A percentile compares a stretch with the other conserved stretches of the same genome.
Evolutionary conservation across 2,329 filamentous ascomycete species (phyloP).

Genomic region (Fusarium multiceps): DNA sequence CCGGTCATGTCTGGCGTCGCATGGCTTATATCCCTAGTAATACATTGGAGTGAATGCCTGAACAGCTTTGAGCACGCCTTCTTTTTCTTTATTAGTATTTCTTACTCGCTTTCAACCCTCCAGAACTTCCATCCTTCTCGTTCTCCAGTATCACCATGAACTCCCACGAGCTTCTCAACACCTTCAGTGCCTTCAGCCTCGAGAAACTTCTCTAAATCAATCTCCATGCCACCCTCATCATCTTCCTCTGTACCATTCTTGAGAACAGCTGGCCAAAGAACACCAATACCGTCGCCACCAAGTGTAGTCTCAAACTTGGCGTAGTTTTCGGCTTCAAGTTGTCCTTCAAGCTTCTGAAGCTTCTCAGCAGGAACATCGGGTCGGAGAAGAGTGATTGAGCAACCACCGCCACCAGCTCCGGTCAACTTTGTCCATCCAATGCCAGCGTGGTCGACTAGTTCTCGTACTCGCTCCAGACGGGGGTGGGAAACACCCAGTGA

Average conservation of each 20-base stretch:
- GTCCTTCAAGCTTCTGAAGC: conserved; percentile 71
- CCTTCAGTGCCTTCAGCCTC: conserved; percentile 85
- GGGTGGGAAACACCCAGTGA: conserved; percentile 95
- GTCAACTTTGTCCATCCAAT: conserved; percentile 98
- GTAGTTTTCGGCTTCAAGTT: conserved; percentile 78
- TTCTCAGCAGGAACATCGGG: conserved; percentile 69
- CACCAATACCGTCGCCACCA: conserved; percentile 92
- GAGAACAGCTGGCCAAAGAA: conserved; percentile 91
- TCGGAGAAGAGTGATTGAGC: conserved; percentile 89
- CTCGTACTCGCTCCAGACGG: conserved; percentile 88
- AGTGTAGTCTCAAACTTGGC: conserved; percentile 88
- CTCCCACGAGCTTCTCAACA: conserved; percentile 88
- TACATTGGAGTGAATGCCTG: conserved; percentile 32
- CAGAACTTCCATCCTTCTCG: conserved; percentile 89
- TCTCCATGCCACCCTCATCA: conserved; percentile 86
- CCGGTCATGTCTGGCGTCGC: conserved; percentile 40
- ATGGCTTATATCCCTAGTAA: conserved; percentile 39
- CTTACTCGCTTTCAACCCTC: conserved; percentile 67
- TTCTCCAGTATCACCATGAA: conserved; percentile 74
- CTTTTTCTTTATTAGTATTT: conserved; percentile 4
- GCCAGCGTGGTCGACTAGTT: conserved; percentile 87
- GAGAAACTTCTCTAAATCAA: conserved; percentile 86
- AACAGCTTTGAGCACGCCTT: conserved; percentile 2
- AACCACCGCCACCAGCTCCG: conserved; percentile 93
- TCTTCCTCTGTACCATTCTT: conserved; percentile 86